These are phyloP conservation scores for Linderina pennispora DNA, from an alignment of 192 early-diverging fungal species.

Conservation along the genomic window DNA sequence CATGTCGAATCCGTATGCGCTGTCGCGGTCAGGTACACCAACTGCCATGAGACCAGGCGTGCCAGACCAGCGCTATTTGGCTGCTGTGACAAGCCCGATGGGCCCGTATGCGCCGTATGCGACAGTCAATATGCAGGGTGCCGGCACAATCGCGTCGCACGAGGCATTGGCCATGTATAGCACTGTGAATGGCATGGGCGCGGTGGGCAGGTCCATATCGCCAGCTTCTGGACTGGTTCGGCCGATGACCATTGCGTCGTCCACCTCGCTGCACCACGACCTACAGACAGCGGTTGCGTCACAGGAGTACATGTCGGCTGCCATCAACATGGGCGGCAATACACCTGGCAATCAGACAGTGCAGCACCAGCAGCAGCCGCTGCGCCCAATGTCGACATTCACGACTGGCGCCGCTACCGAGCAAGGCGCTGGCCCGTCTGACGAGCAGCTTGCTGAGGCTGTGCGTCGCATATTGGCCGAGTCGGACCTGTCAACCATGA, in stretches of 20 bases:
- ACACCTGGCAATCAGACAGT: too few relatives aligned
- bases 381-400: neutral
- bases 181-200: neutral
- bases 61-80: constrained; percentile 10
- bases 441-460: constrained; percentile 60
- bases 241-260: constrained; percentile 10
- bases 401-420: neutral
- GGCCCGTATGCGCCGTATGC: constrained; percentile 1
- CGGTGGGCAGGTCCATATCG: constrained; percentile 1
- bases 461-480: constrained; percentile 61
- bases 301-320: neutral
- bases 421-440: constrained; percentile 41
- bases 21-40: constrained; percentile 12
- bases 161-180: too few relatives aligned
- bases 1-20: constrained; percentile 1
- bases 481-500: constrained; percentile 65
- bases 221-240: constrained; percentile 2
- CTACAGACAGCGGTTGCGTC: neutral
- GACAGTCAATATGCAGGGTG: neutral
- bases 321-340: neutral
- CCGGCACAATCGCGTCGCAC: too few relatives aligned
- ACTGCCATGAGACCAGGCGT: neutral
- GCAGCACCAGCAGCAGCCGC: neutral
- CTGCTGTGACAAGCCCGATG: neutral
- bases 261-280: neutral